Base-by-base conservation (phyloP, 208 protist species). In the Acanthamoeba quina region DNA sequence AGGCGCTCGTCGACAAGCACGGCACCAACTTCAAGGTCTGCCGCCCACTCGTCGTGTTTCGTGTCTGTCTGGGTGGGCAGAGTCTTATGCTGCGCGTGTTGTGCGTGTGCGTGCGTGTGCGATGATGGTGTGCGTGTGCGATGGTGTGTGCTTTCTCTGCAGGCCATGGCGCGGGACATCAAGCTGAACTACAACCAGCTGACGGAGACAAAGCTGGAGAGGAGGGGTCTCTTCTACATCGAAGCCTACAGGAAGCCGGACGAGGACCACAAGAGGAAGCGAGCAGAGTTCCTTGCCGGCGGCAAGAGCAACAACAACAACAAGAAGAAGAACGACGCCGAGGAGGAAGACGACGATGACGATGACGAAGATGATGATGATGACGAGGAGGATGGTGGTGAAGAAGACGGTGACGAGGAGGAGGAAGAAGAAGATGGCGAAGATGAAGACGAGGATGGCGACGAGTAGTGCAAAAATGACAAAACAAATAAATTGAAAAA, bases 11-110 rank as follows among this genome's bases (percentile, higher is more conserved):
- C 15, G 68, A 76, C 68, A 76, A 76, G 31, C 68, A 76, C 31
- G 68, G 68, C 68, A 76, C 68, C 68, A 76, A 76, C 68, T 76
- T 31, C 29, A 76, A 76, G 68, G 68, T 76, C n/a, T 47, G 7
- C 3, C 31, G 13, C 37, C 11, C 68, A 5, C 34, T 11, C 37
- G 1, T n/a, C 62, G 64, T 41, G 31, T 11, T 29, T 34, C 34
- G 2, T 41, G 21, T n/a, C 64, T 72, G 64, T 37, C 34, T 37
- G 34, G 1, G 17, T 72, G 64, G n/a, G 21, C 17, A 0, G 19
- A 26, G 17, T 26, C 56, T 26, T 62, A 26, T 26, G 19, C 11
- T 60, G 56, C 21, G 56, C 11, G 56, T 62, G 13, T 17, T 26
- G 56, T 17, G 56, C 6, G 56, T 3, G 44, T n/a, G n/a, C n/a